Conservation (phyloP, 1,139 yeast species). For the Kluyveromyces marxianus region DNA sequence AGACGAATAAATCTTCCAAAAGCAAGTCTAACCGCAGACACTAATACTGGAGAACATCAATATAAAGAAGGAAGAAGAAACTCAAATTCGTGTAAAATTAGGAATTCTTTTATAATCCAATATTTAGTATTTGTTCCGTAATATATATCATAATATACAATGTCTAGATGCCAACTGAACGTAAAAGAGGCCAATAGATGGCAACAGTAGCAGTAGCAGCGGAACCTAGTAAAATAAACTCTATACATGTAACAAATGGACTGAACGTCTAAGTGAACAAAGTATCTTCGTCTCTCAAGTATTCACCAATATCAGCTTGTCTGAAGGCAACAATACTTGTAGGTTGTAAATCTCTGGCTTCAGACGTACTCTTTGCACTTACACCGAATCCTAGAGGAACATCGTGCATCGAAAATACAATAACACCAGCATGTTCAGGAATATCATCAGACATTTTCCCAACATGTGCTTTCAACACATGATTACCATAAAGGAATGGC, state of each 20-base stretch:
- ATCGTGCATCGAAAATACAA: constrained; percentile 86
- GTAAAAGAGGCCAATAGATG: too few species aligned
- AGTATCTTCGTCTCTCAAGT: constrained; percentile 95
- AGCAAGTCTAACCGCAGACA: constrained; percentile 25
- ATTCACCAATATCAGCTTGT: constrained; percentile 98
- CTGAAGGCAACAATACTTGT: constrained; percentile 92
- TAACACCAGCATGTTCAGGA: constrained; percentile 96
- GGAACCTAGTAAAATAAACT: neutral
- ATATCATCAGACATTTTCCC: constrained; percentile 97
- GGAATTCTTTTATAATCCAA: constrained; percentile 9
- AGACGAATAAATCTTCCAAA: constrained; percentile 3
- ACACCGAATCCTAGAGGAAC: constrained; percentile 95
- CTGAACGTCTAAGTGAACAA: constrained; percentile 56
- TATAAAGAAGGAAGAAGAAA: too few species aligned
- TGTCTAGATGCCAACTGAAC: neutral
- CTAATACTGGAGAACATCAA: neutral
- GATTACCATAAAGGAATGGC: constrained; percentile 97
- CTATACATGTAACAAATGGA: neutral
- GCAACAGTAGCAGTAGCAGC: too few species aligned
- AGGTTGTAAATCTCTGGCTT: constrained; percentile 81
- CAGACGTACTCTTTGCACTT: constrained; percentile 86
- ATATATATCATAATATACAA: constrained; percentile 11
- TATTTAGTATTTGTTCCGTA: constrained; percentile 3
- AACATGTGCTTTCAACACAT: constrained; percentile 90
- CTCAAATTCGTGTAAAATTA: neutral